Evolutionary conservation across 768 basidiomycete genomes (phyloP), one percentile per base, ranked within the genome.

Genomic region (Stropharia rugosoannulata): DNA sequence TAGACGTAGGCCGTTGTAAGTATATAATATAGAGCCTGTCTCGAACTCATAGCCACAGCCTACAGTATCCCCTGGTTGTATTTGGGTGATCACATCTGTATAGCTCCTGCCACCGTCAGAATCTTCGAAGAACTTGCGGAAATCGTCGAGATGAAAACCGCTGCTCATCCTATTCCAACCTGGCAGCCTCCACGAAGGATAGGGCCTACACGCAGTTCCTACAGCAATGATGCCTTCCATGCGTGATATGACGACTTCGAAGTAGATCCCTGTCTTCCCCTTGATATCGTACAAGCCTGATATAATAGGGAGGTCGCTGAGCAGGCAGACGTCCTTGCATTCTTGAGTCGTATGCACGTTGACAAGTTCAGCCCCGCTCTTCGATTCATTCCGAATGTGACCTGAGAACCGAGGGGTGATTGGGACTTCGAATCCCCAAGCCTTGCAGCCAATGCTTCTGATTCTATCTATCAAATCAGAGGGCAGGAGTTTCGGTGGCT

Each of bases 111-210:
- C 87, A 15, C 86, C 87, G 44, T 82, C 74, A 1, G 83, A 70
- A 62, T 86, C 84, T 61, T 87, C 86, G 56, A 83, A 88, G 75
- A 88, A 89, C 67, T 87, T 89, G 64, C 84, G 79, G 64, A 85
- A 72, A 68, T 89, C 87, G 64, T 89, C 87, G 35, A 89, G 76
- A 60, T 89, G 87, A 25, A 87, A 71, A 1, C 79, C 86, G 1
- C 82, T 81, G 51, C 86, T 86, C 40, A 80, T 71, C 46, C 86
- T 72, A 62, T 89, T 84, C 87, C 87, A 89, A 3, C 87, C 87
- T 39, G 87, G 87, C 41, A 87, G 73, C 16, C 86, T 78, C 75
- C 81, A 87, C 1, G 70, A 67, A 0, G 86, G 87, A 60, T 87
- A 87, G 3, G 87, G 86, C 15, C 74, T 73, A 62, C 85, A 87